Evolutionary conservation across 2,329 filamentous ascomycete species (phyloP).

Genomic region (Cladophialophora carrionii): DNA sequence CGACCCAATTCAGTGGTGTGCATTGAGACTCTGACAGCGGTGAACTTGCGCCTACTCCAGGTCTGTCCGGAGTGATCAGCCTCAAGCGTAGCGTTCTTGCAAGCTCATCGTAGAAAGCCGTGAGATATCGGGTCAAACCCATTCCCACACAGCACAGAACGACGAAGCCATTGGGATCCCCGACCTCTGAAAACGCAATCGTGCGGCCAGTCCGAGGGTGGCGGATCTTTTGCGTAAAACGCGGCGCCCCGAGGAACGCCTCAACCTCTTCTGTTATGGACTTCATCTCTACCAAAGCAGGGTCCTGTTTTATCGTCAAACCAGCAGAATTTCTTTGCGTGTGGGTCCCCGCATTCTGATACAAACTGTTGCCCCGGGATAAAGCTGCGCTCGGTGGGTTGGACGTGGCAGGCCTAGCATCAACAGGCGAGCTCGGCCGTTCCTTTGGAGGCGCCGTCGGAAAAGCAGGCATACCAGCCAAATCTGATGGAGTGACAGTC

Average conservation of each 20-base stretch:
- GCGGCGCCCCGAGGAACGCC: slow-evolving; percentile 78
- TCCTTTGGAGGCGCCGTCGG: slow-evolving; percentile 18
- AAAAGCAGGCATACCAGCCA: slow-evolving; percentile 34
- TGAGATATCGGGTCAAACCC: slow-evolving; percentile 94
- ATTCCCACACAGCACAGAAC: slow-evolving; percentile 98
- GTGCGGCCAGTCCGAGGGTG: slow-evolving; percentile 83
- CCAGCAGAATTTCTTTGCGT: slow-evolving; percentile 25
- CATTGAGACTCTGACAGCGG: slow-evolving; percentile 78
- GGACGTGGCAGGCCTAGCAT: slow-evolving; percentile 3
- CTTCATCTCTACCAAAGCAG: slow-evolving; percentile 65
- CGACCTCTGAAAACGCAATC: slow-evolving; percentile 96
- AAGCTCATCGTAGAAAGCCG: slow-evolving; percentile 95
- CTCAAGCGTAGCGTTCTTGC: slow-evolving; percentile 84
- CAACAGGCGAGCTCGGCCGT: slow-evolving; percentile 6
- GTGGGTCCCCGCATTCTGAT: slow-evolving; percentile 21
- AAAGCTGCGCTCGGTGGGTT: slow-evolving; percentile 20
- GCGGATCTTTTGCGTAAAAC: slow-evolving; percentile 82
- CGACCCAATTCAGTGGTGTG: slow-evolving; percentile 90
- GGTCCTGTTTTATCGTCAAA: slow-evolving; percentile 21
- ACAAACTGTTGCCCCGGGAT: slow-evolving; percentile 26
- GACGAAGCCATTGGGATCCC: slow-evolving; percentile 85
- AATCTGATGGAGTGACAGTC: slow-evolving; percentile 26
- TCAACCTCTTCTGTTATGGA: slow-evolving; percentile 88
- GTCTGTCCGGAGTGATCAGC: slow-evolving; percentile 89
- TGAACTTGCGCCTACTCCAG: slow-evolving; percentile 91